Evolutionary conservation across 31 red algal species (phyloP).

Genomic region (Odonthalia washingtoniensis): DNA sequence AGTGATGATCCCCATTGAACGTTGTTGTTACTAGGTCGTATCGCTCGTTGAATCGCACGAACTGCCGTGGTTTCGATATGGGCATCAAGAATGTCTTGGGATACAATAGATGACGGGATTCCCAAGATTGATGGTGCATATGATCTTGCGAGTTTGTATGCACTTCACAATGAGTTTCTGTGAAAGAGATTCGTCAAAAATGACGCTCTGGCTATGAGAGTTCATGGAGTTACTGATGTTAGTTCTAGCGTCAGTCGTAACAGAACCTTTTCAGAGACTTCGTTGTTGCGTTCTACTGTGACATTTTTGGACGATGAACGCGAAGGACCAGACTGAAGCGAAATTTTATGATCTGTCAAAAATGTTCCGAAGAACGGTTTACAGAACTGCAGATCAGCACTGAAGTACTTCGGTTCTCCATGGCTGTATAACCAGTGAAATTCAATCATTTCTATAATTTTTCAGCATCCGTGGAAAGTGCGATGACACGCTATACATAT

Average conservation of each 20-base stretch:
- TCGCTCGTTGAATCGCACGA: constrained; percentile 26
- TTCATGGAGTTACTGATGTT: background rate
- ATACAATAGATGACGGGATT: background rate
- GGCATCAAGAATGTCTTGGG: constrained; percentile 19
- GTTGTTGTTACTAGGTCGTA: background rate
- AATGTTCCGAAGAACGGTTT: constrained; percentile 14
- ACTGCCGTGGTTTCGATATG: constrained; percentile 12
- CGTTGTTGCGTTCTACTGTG: constrained; percentile 22
- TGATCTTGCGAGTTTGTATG: constrained; percentile 37
- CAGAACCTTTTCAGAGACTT: background rate
- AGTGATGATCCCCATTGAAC: background rate
- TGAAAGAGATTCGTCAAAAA: constrained; percentile 23
- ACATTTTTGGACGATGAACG: constrained; percentile 3
- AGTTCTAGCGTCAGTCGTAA: background rate
- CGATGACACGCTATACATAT: constrained; percentile 27
- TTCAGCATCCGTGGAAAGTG: background rate
- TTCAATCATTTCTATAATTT: background rate
- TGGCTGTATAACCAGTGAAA: constrained; percentile 23
- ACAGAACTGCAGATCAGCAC: constrained; percentile 34
- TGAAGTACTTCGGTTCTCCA: constrained; percentile 24
- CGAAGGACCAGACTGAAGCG: constrained; percentile 5
- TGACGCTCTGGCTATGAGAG: background rate
- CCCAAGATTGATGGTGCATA: constrained; percentile 30
- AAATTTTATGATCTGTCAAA: background rate
- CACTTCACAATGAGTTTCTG: background rate